phyloP scores from a whole-genome alignment of 2,329 filamentous ascomycete genomes.

The Aspergillus brasiliensis region DNA sequence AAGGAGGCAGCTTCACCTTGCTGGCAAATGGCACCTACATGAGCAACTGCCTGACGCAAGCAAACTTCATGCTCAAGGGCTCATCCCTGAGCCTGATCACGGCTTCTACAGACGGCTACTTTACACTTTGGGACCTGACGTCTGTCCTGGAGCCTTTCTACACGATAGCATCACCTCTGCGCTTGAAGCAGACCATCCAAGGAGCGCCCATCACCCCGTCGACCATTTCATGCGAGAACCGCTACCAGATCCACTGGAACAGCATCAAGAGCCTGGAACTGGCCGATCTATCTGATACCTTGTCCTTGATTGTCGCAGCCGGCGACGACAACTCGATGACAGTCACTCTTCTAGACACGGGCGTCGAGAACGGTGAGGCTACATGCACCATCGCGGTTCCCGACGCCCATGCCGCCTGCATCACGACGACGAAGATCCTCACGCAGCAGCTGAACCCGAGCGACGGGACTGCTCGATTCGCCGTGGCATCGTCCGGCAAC shows the following conservation, averaged over 20 bases:
- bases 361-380: constrained; percentile 12
- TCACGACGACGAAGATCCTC: constrained; percentile 44
- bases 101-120: constrained; percentile 77
- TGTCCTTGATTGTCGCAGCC: constrained; percentile 67
- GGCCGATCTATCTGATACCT: constrained; percentile 31
- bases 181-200: constrained; percentile 28
- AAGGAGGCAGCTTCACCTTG: constrained; percentile 38
- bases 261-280: constrained; percentile 65
- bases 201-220: constrained; percentile 16
- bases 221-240: constrained; percentile 36
- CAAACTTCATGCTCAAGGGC: constrained; percentile 39
- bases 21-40: constrained; percentile 64
- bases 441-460: constrained; percentile 4
- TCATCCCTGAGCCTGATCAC: constrained; percentile 57
- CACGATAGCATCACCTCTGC: constrained; percentile 23
- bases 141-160: constrained; percentile 33
- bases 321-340: constrained; percentile 87
- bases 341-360: constrained; percentile 49
- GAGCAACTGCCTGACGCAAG: constrained; percentile 74
- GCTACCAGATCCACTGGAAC: constrained; percentile 71
- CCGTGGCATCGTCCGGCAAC: constrained; percentile 45
- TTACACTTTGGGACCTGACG: constrained; percentile 62
- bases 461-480: constrained; percentile 18
- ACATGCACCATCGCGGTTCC: constrained; percentile 40
- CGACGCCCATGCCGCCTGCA: constrained; percentile 48